Conservation (phyloP, 2,329 filamentous ascomycete genomes). For the Stachybotrys echinatus region DNA sequence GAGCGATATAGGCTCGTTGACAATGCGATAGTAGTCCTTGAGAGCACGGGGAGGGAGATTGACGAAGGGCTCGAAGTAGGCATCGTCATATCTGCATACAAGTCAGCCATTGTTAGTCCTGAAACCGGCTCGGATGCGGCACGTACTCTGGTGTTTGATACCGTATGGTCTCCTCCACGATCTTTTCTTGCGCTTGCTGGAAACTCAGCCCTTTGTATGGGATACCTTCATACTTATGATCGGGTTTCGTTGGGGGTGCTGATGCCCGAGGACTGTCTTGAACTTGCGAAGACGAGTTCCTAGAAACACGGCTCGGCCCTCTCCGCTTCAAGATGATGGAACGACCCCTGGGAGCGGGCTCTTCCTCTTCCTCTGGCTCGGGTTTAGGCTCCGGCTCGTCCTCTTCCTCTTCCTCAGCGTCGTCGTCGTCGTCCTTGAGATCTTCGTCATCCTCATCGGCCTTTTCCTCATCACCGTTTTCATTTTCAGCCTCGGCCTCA, state of each 20-base stretch:
- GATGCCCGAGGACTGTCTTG: conserved; percentile 28
- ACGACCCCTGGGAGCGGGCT: conserved; percentile 24
- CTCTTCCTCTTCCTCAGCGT: conserved; percentile 21
- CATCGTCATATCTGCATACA: conserved; percentile 58
- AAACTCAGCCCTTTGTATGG: conserved; percentile 70
- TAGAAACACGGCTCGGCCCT: conserved; percentile 27
- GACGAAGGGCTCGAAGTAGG: conserved; percentile 68
- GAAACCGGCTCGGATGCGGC: neutral
- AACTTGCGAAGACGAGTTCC: conserved; percentile 22
- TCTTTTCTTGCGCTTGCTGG: conserved; percentile 81
- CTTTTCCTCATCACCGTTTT: conserved; percentile 22
- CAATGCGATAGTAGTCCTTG: conserved; percentile 82
- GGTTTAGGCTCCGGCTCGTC: conserved; percentile 20
- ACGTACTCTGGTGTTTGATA: conserved; percentile 60
- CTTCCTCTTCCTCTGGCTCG: conserved; percentile 21
- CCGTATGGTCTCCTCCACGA: conserved; percentile 70
- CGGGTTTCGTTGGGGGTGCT: conserved; percentile 36
- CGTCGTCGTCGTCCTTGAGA: conserved; percentile 22
- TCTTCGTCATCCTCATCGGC: conserved; percentile 22
- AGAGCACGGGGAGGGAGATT: conserved; percentile 70
- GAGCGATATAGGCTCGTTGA: conserved; percentile 74
- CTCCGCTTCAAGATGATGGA: conserved; percentile 34
- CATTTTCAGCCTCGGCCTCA: conserved; percentile 25
- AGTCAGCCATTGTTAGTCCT: conserved; percentile 11
- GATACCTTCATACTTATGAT: conserved; percentile 48